Evolutionary conservation across 1,284 basidiomycete genomes (phyloP).

Genomic region (Ganoderma lucidum): DNA sequence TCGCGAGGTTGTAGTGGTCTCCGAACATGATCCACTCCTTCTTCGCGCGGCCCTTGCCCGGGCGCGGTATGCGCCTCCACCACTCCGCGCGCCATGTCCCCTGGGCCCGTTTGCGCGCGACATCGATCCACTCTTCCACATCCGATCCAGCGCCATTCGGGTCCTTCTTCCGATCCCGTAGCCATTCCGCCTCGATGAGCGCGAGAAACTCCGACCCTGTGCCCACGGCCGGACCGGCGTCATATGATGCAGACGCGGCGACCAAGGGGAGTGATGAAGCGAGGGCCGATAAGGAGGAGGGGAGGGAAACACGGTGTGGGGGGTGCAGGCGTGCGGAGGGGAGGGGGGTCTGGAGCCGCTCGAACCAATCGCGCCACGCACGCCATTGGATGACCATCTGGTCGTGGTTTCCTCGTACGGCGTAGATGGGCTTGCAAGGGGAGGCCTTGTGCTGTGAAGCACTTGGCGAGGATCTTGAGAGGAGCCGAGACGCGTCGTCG

Average conservation of each 20-base stretch:
- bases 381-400: constrained; percentile 89
- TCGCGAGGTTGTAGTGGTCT: constrained; percentile 80
- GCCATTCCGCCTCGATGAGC: constrained; percentile 53
- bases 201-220: constrained; percentile 62
- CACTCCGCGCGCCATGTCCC: constrained; percentile 51
- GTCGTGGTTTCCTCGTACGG: constrained; percentile 93
- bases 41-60: constrained; percentile 54
- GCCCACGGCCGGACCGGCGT: constrained; percentile 44
- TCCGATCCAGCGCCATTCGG: constrained; percentile 42
- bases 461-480: background rate
- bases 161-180: constrained; percentile 39
- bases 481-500: constrained; percentile 10
- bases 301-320: constrained; percentile 18
- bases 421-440: constrained; percentile 43
- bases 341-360: constrained; percentile 37
- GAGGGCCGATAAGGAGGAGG: constrained; percentile 17
- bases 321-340: constrained; percentile 22
- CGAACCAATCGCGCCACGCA: constrained; percentile 79
- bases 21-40: constrained; percentile 75
- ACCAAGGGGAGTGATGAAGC: constrained; percentile 18
- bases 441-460: background rate
- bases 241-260: constrained; percentile 14
- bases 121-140: constrained; percentile 53
- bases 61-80: constrained; percentile 48
- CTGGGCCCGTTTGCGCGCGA: constrained; percentile 45